Conservation (phyloP, 2,329 filamentous ascomycete species). For the Hortaea werneckii region DNA sequence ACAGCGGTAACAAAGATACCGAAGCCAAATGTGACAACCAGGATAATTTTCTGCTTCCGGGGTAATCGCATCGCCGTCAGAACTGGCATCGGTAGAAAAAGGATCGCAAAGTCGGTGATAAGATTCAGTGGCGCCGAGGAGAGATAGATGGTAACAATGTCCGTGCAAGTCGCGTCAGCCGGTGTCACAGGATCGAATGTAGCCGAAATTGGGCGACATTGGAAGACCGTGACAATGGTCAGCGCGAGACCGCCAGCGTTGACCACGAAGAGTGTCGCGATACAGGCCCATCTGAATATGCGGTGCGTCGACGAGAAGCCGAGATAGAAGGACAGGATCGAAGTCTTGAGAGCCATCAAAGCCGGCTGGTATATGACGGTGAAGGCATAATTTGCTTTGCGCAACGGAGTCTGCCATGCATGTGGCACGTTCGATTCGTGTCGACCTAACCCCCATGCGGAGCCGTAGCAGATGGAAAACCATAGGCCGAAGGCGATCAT, state of each 20-base stretch:
- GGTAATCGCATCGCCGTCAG: constrained; percentile 79
- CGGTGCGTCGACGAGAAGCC: constrained; percentile 69
- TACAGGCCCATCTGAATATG: constrained; percentile 72
- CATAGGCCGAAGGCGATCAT: constrained; percentile 57
- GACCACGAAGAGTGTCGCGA: constrained; percentile 64
- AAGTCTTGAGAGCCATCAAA: constrained; percentile 83
- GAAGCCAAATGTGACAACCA: constrained; percentile 76
- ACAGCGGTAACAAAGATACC: constrained; percentile 82
- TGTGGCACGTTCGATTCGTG: constrained; percentile 51
- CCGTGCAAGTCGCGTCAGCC: constrained; percentile 42
- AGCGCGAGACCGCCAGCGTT: constrained; percentile 69
- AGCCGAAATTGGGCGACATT: constrained; percentile 66
- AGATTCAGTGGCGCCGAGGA: constrained; percentile 83
- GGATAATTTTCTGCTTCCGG: constrained; percentile 73
- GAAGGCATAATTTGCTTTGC: constrained; percentile 49
- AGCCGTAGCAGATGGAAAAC: constrained; percentile 55
- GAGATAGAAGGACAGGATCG: constrained; percentile 85
- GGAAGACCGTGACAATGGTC: constrained; percentile 78
- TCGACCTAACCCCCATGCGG: constrained; percentile 55
- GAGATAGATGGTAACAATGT: constrained; percentile 55
- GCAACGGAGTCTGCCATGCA: constrained; percentile 42
- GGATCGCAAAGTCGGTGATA: constrained; percentile 77
- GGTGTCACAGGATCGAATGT: constrained; percentile 49
- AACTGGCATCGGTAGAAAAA: constrained; percentile 80
- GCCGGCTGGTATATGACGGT: constrained; percentile 66